Base-by-base conservation (phyloP, 75 land plant genomes). In the Pinus taeda region DNA sequence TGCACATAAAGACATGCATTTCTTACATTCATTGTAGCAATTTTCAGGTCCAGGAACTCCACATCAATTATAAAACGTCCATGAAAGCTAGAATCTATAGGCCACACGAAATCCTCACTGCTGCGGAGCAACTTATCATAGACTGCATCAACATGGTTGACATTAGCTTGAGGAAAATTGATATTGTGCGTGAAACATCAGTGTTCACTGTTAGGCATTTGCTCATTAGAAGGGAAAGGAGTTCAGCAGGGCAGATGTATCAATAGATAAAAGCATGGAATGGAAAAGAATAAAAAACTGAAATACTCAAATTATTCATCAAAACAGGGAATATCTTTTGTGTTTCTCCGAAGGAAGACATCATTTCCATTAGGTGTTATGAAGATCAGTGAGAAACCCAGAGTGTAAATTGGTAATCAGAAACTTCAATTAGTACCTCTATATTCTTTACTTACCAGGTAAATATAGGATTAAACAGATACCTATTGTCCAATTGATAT, bases 11-110 rank as follows among this genome's bases (percentile, higher is more conserved):
- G 15, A 42, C 30, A n/a, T 29, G 11, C 33, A 15, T n/a, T 14
- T 20, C 93, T 91, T 80, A 90, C 95, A 83, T 83, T 84, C 61
- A 76, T 8, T 39, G 81, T 61, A 73, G 76, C 82, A 22, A 88
- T 78, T 80, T 90, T 93, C 77, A 93, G 75, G 75, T 93, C 96
- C 55, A 92, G 80, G 82, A 93, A 93, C 82, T 93, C 96, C 42
- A 92, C 95, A 55, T 93, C 96, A 73, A 93, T 74, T 53, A 85
- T 74, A 53, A 92, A 88, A 22, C 89, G 90, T 20, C 95, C 92
- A 55, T 82, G 82, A 49, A 90, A 78, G 60, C 64, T 74, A 30
- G 80, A 74, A 76, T 93, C 96, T 60, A 93, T 78, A 64, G 88
- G 83, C 90, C 95, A 93, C 15, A 82, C 85, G 79, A 92, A 92